phyloP scores from a whole-genome alignment of 768 basidiomycete genomes.

The Boletus patriciae region DNA sequence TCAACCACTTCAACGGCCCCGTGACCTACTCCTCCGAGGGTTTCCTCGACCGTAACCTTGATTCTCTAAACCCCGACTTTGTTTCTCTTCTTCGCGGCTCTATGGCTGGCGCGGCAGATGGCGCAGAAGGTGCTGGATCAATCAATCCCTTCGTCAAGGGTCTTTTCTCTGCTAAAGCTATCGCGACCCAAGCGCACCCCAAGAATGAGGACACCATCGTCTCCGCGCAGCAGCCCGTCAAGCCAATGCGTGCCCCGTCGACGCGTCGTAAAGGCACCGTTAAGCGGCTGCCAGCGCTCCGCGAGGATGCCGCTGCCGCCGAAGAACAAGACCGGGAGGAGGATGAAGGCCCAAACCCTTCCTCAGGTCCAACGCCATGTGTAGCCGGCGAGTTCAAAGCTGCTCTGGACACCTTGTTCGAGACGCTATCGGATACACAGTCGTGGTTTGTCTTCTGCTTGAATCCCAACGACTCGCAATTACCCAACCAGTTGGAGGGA shows the following conservation, averaged over 20 bases:
- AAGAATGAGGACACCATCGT: slow-evolving; percentile 95
- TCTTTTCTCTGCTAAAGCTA: slow-evolving; percentile 83
- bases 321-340: slow-evolving; percentile 53
- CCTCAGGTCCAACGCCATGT: slow-evolving; percentile 52
- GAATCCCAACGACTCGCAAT: slow-evolving; percentile 92
- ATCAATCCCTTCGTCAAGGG: slow-evolving; percentile 90
- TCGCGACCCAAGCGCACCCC: slow-evolving; percentile 91
- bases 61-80: slow-evolving; percentile 90
- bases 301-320: slow-evolving; percentile 21
- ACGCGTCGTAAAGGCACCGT: slow-evolving; percentile 78
- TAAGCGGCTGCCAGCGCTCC: slow-evolving; percentile 49
- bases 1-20: slow-evolving; percentile 89
- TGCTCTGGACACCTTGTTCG: slow-evolving; percentile 82
- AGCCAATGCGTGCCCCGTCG: slow-evolving; percentile 92
- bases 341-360: slow-evolving; percentile 36
- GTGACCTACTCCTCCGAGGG: slow-evolving; percentile 90
- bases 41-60: slow-evolving; percentile 87
- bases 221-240: slow-evolving; percentile 87
- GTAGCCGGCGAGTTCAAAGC: slow-evolving; percentile 87
- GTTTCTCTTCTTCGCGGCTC: slow-evolving; percentile 82
- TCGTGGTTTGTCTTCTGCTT: slow-evolving; percentile 91
- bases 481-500: slow-evolving; percentile 93
- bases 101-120: slow-evolving; percentile 34
- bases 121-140: slow-evolving; percentile 71
- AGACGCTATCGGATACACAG: slow-evolving; percentile 86